Conservation (phyloP, 352 stramenopile genomes). For the Phytophthora hybrid region DNA sequence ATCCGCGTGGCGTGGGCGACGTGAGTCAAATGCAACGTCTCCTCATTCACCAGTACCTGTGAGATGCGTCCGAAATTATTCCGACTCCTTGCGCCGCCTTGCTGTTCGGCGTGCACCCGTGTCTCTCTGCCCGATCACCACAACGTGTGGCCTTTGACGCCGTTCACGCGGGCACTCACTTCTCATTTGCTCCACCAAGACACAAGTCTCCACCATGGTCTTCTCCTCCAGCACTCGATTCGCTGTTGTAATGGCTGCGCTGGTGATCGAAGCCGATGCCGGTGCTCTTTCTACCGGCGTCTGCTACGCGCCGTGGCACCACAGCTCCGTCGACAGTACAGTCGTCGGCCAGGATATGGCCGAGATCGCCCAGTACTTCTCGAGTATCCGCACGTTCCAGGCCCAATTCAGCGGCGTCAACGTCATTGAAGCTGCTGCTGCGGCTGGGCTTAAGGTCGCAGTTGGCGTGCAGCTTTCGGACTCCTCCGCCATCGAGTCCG, state of each 20-base stretch:
- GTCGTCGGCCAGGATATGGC: conserved; percentile 50
- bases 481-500: conserved; percentile 39
- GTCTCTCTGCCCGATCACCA: conserved; percentile 2
- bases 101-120: conserved; percentile 3
- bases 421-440: conserved; percentile 49
- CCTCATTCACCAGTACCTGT: conserved; percentile 31
- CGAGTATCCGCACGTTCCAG: conserved; percentile 76
- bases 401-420: conserved; percentile 69
- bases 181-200: conserved; percentile 24
- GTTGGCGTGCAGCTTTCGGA: conserved; percentile 74
- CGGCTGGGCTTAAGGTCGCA: conserved; percentile 61
- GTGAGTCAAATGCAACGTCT: conserved; percentile 21
- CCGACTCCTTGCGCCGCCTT: conserved; percentile 21
- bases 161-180: conserved; percentile 12
- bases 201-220: conserved; percentile 30
- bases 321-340: conserved; percentile 44
- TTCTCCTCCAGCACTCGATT: conserved; percentile 22
- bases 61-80: conserved; percentile 29
- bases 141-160: neutral
- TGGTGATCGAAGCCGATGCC: conserved; percentile 20
- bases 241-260: conserved; percentile 12
- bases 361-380: conserved; percentile 60
- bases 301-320: conserved; percentile 80
- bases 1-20: conserved; percentile 22
- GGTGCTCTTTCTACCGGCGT: conserved; percentile 44